Conservation (phyloP, 352 stramenopile genomes). For the Pythium oligandrum region DNA sequence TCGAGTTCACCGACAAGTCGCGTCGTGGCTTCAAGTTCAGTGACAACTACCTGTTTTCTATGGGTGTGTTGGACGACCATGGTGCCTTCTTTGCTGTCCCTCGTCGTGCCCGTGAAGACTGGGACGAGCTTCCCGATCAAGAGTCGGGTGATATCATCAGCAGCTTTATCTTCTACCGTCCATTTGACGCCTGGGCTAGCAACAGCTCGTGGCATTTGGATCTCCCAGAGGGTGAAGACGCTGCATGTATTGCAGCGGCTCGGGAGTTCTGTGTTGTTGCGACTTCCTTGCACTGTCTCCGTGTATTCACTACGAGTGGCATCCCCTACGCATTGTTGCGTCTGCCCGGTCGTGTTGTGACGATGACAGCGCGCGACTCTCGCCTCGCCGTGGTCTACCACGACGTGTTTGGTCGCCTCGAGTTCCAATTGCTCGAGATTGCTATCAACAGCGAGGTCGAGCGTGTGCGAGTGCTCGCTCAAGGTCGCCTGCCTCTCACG, state of each 20-base stretch:
- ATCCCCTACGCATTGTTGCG: conserved; percentile 59
- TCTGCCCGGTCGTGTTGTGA: conserved; percentile 62
- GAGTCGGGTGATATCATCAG: conserved; percentile 50
- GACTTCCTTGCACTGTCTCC: conserved; percentile 62
- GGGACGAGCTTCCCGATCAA: conserved; percentile 31
- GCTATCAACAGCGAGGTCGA: conserved; percentile 29
- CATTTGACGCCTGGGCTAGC: conserved; percentile 78
- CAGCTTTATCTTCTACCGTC: conserved; percentile 79
- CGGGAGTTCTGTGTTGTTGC: conserved; percentile 71
- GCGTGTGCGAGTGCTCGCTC: conserved; percentile 38
- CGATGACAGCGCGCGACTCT: conserved; percentile 55
- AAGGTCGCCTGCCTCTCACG: conserved; percentile 52
- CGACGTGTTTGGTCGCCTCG: conserved; percentile 33
- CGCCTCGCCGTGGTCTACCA: conserved; percentile 69
- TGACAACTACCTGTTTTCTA: conserved; percentile 80
- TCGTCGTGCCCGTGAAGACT: conserved; percentile 52
- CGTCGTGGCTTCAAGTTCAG: conserved; percentile 83
- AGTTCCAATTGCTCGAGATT: conserved; percentile 52
- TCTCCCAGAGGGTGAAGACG: conserved; percentile 65
- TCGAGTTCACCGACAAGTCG: conserved; percentile 78
- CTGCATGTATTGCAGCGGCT: conserved; percentile 55
- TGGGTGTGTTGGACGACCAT: conserved; percentile 64
- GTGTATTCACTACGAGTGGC: conserved; percentile 70
- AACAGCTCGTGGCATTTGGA: conserved; percentile 78
- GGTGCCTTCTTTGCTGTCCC: conserved; percentile 75